phyloP scores from a whole-genome alignment of 164 flowering plant species.

The Tinospora cordifolia region DNA sequence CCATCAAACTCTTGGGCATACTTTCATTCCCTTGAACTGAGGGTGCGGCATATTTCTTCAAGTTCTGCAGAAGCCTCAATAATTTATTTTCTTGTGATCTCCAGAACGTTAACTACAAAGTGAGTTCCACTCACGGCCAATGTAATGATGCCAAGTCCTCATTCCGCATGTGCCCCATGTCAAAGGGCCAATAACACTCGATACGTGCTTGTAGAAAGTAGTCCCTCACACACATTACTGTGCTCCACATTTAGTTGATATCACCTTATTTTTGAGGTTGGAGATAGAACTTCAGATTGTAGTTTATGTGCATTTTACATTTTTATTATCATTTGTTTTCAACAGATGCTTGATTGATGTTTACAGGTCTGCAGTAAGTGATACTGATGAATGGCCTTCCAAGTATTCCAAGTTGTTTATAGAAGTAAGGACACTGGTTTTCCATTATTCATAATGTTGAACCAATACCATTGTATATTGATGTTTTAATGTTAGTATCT shows the following conservation, averaged over 20 bases:
- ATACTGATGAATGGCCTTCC: conserved; percentile 96
- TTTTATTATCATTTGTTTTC: background rate
- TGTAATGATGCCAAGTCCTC: no score
- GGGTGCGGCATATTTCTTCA: no score
- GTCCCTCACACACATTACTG: background rate
- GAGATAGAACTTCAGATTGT: background rate
- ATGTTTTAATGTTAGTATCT: background rate
- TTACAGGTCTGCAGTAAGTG: conserved; percentile 80
- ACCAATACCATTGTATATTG: background rate
- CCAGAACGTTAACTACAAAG: no score
- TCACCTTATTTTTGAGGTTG: no score
- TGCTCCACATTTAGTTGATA: background rate
- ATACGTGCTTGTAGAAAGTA: no score
- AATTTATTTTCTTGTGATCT: no score
- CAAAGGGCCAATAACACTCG: no score
- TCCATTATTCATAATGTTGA: background rate
- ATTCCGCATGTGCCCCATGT: no score
- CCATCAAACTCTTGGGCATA: no score
- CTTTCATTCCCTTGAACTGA: no score
- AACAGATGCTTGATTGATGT: conserved; percentile 3
- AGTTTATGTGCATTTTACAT: background rate
- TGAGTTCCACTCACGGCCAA: no score
- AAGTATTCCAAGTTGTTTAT: conserved; percentile 86
- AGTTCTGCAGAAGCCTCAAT: no score
- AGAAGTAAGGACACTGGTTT: conserved; percentile 44